These are phyloP conservation scores for Pseudohalonectria lignicola DNA, from an alignment of 2,329 filamentous ascomycete species.

Conservation along the genomic window DNA sequence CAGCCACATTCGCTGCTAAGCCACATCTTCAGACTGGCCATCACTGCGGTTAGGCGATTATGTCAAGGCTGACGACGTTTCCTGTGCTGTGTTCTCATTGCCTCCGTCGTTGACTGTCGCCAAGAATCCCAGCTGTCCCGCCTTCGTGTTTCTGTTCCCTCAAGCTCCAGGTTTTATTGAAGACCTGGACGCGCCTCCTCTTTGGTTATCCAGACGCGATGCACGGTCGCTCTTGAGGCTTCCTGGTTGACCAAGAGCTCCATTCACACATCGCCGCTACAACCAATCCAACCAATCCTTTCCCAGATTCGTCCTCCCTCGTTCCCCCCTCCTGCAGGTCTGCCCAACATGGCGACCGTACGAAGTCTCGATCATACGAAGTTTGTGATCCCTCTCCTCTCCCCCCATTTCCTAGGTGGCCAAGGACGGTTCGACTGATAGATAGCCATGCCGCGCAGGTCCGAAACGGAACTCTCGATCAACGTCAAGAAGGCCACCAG, in stretches of 20 bases:
- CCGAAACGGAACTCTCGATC: slow-evolving; percentile 57
- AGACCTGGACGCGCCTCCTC: too few relatives aligned
- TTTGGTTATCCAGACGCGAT: not conserved
- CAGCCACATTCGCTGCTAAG: too few relatives aligned
- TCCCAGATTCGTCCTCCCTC: slow-evolving; percentile 5
- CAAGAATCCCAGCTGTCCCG: too few relatives aligned
- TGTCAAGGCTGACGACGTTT: slow-evolving; percentile 1
- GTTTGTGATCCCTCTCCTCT: slow-evolving; percentile 9
- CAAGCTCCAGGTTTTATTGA: too few relatives aligned
- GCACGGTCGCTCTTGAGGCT: not conserved
- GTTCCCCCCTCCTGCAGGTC: slow-evolving; percentile 6
- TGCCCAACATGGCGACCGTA: slow-evolving; percentile 19
- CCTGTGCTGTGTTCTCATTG: too few relatives aligned
- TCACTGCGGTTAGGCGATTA: not conserved
- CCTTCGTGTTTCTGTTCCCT: too few relatives aligned
- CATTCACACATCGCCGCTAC: not conserved
- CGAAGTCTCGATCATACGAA: slow-evolving; percentile 20
- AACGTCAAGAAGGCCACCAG: slow-evolving; percentile 63
- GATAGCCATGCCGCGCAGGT: slow-evolving; percentile 29
- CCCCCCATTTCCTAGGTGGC: not conserved
- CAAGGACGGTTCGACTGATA: slow-evolving; percentile 6
- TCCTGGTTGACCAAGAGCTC: not conserved
- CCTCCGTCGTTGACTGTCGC: too few relatives aligned
- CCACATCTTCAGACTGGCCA: too few relatives aligned
- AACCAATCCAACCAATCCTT: not conserved